Base-by-base conservation (phyloP, 768 basidiomycete genomes). In the Lanmaoa pseudosensibilis region DNA sequence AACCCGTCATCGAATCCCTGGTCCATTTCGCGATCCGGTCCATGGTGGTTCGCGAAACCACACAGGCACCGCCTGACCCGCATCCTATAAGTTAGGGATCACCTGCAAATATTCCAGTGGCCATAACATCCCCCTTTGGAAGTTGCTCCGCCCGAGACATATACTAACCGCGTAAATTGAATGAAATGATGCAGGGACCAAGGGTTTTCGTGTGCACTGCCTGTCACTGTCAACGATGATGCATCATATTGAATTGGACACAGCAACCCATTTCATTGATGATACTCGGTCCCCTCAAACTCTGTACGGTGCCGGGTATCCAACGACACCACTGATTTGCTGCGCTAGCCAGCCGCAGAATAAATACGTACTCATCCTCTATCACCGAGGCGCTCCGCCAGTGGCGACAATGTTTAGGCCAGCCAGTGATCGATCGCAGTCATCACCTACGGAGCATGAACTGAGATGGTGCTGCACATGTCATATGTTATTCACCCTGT, bases 341-440 rank as follows among this genome's bases (percentile, higher is more conserved):
- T 27, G 27, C 27, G 9, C 16, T 5, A 46, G 45, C 30, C n/a
- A 46, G 25, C 48, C 18, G 12, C 36, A 32, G 43, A 47, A 48
- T 55, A 40, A 55, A 19, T 55, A 55, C 54, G 54, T 55, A 56
- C 50, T 4, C 16, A 15, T 5, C 1, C 34, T 38, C 37, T 56
- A 57, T 45, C 41, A 21, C 36, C 53, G 53, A 18, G 13, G 52
- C 52, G 49, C 49, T 13, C 27, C 48, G 27, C 55, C 9, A 2
- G 37, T 21, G 46, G 32, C 5, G 41, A 57, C 55, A 56, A 57
- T 47, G 55, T 57, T 39, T 23, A 27, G 27, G 27, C 27, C 27
- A 6, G 27, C 27, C 27, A 27, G 27, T 25, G 12, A 52, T 54
- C 52, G 34, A 30, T 19, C n/a, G n/a, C n/a, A n/a, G n/a, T n/a